Percentiles rank a stretch among this genome's conserved stretches.
phyloP scores from a whole-genome alignment of 768 basidiomycete genomes.

The Tylopilus vinaceipallidus region DNA sequence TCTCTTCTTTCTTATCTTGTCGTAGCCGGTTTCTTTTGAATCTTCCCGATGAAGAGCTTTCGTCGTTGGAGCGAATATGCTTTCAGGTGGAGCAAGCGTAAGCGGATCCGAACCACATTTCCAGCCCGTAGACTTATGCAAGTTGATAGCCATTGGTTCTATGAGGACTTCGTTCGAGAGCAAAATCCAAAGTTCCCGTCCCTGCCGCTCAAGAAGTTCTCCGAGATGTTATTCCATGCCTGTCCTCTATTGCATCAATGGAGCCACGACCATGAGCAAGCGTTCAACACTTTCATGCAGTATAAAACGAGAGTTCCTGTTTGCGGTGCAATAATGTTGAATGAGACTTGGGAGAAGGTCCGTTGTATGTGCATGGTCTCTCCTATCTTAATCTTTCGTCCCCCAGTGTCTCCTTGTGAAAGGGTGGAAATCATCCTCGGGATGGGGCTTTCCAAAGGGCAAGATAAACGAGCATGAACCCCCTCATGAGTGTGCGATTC shows the following conservation, averaged over 20 bases:
- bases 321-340: slow-evolving; percentile 96
- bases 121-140: slow-evolving; percentile 12
- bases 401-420: slow-evolving; percentile 92
- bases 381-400: slow-evolving; percentile 10
- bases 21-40: slow-evolving; percentile 93
- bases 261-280: slow-evolving; percentile 82
- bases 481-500: slow-evolving; percentile 77
- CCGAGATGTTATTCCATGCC: slow-evolving; percentile 82
- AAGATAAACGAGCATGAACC: slow-evolving; percentile 97
- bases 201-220: slow-evolving; percentile 88
- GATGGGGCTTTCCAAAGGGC: slow-evolving; percentile 99
- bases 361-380: slow-evolving; percentile 8
- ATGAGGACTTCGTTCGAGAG: slow-evolving; percentile 97
- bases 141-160: slow-evolving; percentile 90
- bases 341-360: slow-evolving; percentile 91
- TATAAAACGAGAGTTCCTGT: slow-evolving; percentile 98
- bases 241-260: slow-evolving; percentile 82
- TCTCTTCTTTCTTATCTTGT: slow-evolving; percentile 13
- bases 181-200: slow-evolving; percentile 86
- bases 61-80: slow-evolving; percentile 89
- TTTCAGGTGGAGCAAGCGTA: slow-evolving; percentile 99
- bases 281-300: slow-evolving; percentile 87
- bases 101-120: slow-evolving; percentile 33
- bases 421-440: slow-evolving; percentile 95
- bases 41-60: slow-evolving; percentile 89